Conservation (phyloP, 495 filamentous ascomycete genomes). For the Aspergillus cristatus region DNA sequence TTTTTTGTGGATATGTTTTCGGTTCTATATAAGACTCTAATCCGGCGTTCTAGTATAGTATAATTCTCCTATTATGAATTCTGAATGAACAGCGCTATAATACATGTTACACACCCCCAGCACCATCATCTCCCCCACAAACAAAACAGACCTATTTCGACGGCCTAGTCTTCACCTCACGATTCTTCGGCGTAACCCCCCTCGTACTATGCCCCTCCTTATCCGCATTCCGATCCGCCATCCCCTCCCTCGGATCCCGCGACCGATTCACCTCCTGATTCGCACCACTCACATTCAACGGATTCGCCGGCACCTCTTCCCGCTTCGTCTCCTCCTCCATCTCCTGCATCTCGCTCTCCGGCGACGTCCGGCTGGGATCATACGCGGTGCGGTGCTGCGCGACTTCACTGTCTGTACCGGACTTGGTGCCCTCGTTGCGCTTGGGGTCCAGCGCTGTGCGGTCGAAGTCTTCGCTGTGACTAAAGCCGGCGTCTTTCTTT, state of each 20-base stretch:
- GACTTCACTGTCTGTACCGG: constrained; percentile 47
- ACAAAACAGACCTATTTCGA: background rate
- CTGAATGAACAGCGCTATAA: too few relatives aligned
- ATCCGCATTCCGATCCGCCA: constrained; percentile 32
- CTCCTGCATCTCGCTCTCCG: constrained; percentile 42
- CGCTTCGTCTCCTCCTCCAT: constrained; percentile 23
- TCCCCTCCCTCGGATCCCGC: constrained; percentile 37
- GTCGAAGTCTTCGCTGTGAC: constrained; percentile 34
- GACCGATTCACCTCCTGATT: constrained; percentile 50
- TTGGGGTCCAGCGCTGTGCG: constrained; percentile 46
- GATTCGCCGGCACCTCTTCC: constrained; percentile 28
- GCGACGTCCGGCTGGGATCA: constrained; percentile 48
- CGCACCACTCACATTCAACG: constrained; percentile 50
- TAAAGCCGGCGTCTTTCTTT: constrained; percentile 10
- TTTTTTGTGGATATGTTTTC: background rate
- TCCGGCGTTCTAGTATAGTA: too few relatives aligned
- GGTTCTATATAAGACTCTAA: too few relatives aligned
- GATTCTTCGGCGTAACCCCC: constrained; percentile 38
- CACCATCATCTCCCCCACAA: too few relatives aligned
- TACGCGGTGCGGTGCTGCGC: constrained; percentile 44
- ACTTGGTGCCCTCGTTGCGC: constrained; percentile 48
- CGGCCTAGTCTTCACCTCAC: constrained; percentile 13
- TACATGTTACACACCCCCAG: too few relatives aligned
- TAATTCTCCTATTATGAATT: too few relatives aligned
- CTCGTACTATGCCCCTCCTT: constrained; percentile 34